Evolutionary conservation across 1,284 basidiomycete genomes (phyloP).

Genomic region (Ceratorhiza oryzae-sativae): DNA sequence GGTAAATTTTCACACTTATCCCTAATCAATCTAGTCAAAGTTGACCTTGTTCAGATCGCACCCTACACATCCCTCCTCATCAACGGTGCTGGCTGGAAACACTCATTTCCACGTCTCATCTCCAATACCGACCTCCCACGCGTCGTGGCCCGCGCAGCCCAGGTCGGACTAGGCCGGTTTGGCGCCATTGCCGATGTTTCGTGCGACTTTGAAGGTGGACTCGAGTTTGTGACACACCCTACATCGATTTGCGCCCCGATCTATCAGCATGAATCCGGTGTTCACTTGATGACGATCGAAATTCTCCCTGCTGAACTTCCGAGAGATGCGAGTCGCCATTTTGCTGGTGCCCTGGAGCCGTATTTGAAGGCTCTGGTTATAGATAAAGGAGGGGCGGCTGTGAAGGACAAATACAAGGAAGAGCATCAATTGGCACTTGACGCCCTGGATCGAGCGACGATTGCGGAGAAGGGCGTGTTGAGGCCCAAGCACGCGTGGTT

Average conservation of each 20-base stretch:
- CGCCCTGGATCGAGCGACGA: conserved; percentile 71
- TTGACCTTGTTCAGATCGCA: conserved; percentile 65
- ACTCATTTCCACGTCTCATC: conserved; percentile 79
- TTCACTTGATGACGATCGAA: conserved; percentile 83
- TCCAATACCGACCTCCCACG: conserved; percentile 66
- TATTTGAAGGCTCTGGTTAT: conserved; percentile 70
- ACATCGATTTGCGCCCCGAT: conserved; percentile 80
- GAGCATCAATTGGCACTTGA: conserved; percentile 49
- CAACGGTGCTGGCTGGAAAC: conserved; percentile 85
- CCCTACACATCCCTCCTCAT: conserved; percentile 84
- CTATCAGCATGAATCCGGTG: conserved; percentile 59
- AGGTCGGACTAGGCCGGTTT: conserved; percentile 62
- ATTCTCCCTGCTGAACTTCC: conserved; percentile 87
- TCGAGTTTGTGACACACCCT: conserved; percentile 78
- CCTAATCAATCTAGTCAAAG: neutral
- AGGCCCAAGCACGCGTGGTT: conserved; percentile 67
- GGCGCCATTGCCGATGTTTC: conserved; percentile 83
- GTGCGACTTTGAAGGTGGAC: conserved; percentile 85
- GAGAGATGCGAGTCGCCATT: conserved; percentile 78
- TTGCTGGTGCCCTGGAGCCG: conserved; percentile 69
- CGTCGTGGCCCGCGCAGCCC: conserved; percentile 60
- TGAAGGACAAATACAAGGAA: conserved; percentile 42
- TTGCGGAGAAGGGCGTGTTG: conserved; percentile 69
- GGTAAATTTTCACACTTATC: conserved; percentile 53
- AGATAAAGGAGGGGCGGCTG: conserved; percentile 14